Percentiles rank a stretch among this genome's conserved stretches.
Evolutionary conservation across 768 basidiomycete species (phyloP).

Genomic region (Grammothele lineata): DNA sequence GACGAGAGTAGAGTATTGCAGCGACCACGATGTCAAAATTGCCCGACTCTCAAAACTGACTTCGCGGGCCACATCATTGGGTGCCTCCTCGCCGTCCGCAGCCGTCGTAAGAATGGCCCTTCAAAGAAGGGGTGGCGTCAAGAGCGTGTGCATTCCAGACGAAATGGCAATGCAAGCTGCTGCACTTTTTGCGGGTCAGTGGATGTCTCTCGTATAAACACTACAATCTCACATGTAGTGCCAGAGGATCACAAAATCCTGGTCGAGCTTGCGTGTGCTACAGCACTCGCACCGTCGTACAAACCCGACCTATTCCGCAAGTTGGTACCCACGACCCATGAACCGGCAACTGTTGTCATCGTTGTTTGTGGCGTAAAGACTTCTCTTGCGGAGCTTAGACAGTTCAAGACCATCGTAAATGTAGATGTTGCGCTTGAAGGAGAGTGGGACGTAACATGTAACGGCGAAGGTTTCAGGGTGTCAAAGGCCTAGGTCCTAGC

Average conservation of each 20-base stretch:
- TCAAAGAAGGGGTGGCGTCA: constrained; percentile 51
- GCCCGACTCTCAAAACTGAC: constrained; percentile 55
- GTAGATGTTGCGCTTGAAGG: constrained; percentile 28
- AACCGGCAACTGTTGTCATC: constrained; percentile 47
- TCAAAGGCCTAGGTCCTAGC: too few species aligned
- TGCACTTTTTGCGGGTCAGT: constrained; percentile 53
- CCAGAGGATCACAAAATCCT: constrained; percentile 73
- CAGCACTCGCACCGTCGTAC: constrained; percentile 66
- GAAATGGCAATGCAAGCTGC: constrained; percentile 64
- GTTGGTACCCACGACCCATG: constrained; percentile 37
- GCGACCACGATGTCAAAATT: constrained; percentile 43
- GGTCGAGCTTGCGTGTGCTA: constrained; percentile 71
- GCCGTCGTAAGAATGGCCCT: constrained; percentile 64
- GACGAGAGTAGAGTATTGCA: constrained; percentile 38
- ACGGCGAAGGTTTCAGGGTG: constrained; percentile 7
- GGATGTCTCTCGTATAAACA: too few species aligned
- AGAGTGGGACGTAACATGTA: constrained; percentile 21
- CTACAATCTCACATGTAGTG: neutral
- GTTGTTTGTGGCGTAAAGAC: constrained; percentile 72
- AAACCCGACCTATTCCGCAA: constrained; percentile 49
- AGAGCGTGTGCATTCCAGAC: constrained; percentile 60
- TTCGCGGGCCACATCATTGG: constrained; percentile 67
- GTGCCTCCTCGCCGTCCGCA: constrained; percentile 61
- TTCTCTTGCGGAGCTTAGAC: constrained; percentile 46
- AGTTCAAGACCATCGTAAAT: constrained; percentile 41